Base-by-base conservation (phyloP, 1,284 basidiomycete genomes). In the Ganoderma lingzhi region DNA sequence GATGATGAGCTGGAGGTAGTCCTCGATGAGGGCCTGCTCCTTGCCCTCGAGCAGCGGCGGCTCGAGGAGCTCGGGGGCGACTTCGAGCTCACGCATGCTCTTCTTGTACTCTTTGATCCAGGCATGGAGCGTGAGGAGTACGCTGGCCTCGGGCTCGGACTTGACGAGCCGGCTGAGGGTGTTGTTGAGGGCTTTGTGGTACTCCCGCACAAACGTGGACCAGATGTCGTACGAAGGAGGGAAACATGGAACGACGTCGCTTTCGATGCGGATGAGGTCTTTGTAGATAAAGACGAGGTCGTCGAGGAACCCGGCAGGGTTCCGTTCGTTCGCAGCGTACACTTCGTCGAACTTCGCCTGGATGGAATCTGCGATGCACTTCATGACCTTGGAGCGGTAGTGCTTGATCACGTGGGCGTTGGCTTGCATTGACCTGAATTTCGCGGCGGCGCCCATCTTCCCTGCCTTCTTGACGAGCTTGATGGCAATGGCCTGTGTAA, bases 61-160 rank as follows among this genome's bases (percentile, higher is more conserved):
- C 68, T 95, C 90, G n/a, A 97, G 84, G 73, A 94, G 88, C 65
- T 95, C 94, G 0, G 89, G 83, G 0, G 95, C 88, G 41, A 99
- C 87, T 56, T 93, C 91, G 55, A 98, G 88, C 76, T 98, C 96
- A 80, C 96, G 96, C 95, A 99, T 98, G 76, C 91, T 95, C 80
- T 91, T 90, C 82, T 94, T 93, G 84, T 99, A 98, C 78, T 98
- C 93, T 82, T 98, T 98, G 62, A 97, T 87, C 93, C 97, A 99
- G 14, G 93, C 93, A 75, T 96, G 94, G 35, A 99, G 87, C 23
- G 91, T 88, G 6, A 99, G 88, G 51, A 99, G 85, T 5, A 93
- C 89, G 74, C 90, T 93, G 5, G 97, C 97, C 70, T 96, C 96
- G 0, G 95, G 94, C 66, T 93, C 93, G 0, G 90, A 87, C 15